These are phyloP conservation scores for Rutstroemia sydowiana DNA, from an alignment of 2,329 filamentous ascomycete species.

Conservation along the genomic window DNA sequence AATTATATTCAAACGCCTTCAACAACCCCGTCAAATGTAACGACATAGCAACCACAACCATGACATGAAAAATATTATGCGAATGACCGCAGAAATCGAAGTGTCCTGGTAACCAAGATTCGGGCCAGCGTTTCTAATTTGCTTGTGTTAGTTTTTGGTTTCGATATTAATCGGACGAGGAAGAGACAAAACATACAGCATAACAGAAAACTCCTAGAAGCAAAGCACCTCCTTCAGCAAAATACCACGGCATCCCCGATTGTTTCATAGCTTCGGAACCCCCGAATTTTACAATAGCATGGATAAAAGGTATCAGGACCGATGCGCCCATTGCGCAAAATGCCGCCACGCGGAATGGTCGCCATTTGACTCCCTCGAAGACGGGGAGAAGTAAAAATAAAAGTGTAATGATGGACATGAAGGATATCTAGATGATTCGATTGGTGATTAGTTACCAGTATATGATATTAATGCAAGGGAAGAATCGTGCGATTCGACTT, in stretches of 20 bases:
- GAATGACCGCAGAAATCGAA: constrained; percentile 21
- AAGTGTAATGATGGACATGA: constrained; percentile 30
- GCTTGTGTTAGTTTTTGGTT: background rate
- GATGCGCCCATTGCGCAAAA: constrained; percentile 20
- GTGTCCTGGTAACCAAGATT: constrained; percentile 14
- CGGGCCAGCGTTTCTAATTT: constrained; percentile 17
- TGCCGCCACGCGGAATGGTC: constrained; percentile 15
- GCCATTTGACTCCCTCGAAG: constrained; percentile 19
- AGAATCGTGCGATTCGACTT: constrained; percentile 13
- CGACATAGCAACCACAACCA: constrained; percentile 12
- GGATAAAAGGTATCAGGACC: constrained; percentile 17
- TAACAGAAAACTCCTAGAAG: constrained; percentile 12
- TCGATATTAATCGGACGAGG: background rate
- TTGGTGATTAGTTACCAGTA: background rate
- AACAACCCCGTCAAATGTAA: constrained; percentile 9
- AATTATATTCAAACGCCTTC: constrained; percentile 8
- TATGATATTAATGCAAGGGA: background rate
- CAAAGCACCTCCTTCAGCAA: constrained; percentile 14
- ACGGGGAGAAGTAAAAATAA: constrained; percentile 25
- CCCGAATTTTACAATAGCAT: constrained; percentile 16
- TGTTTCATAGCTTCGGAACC: constrained; percentile 10
- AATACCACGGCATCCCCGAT: constrained; percentile 19
- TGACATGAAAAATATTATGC: constrained; percentile 23
- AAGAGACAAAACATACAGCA: constrained; percentile 7
- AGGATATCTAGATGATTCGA: constrained; percentile 29